phyloP scores from a whole-genome alignment of 2,329 filamentous ascomycete species.

The Incumbomyces lentus region DNA sequence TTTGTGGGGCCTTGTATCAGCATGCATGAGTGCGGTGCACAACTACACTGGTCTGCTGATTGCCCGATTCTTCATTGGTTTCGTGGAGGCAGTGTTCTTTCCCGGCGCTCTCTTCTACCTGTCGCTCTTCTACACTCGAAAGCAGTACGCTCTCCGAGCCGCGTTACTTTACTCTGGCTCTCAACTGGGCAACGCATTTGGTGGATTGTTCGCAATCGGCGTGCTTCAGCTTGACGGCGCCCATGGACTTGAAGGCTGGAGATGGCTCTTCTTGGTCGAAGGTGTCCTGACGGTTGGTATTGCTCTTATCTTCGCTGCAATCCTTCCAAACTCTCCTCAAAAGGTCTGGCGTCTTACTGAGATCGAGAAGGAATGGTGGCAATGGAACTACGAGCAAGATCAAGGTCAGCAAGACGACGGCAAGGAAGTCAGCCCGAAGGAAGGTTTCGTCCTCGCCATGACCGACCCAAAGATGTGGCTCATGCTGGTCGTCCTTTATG shows the following conservation, averaged over 20 bases:
- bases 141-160: slow-evolving; percentile 28
- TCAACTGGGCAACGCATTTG: slow-evolving; percentile 24
- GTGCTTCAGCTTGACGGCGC: slow-evolving; percentile 30
- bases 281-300: no score
- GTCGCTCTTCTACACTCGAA: slow-evolving; percentile 31
- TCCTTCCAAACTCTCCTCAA: no score
- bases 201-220: slow-evolving; percentile 29
- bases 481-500: no score
- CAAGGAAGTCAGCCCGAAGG: no score
- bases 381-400: no score
- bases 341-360: no score
- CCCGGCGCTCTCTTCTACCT: slow-evolving; percentile 29
- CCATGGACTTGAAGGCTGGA: slow-evolving; percentile 28
- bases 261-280: slow-evolving; percentile 33
- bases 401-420: no score
- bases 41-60: slow-evolving; percentile 17
- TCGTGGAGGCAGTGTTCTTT: slow-evolving; percentile 28
- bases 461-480: no score
- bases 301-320: no score
- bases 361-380: no score
- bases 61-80: slow-evolving; percentile 23
- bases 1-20: slow-evolving; percentile 18
- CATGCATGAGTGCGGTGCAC: slow-evolving; percentile 12
- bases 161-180: slow-evolving; percentile 30
- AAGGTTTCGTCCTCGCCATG: no score